Base-by-base conservation (phyloP, 768 basidiomycete genomes). In the Suillus fuscotomentosus region DNA sequence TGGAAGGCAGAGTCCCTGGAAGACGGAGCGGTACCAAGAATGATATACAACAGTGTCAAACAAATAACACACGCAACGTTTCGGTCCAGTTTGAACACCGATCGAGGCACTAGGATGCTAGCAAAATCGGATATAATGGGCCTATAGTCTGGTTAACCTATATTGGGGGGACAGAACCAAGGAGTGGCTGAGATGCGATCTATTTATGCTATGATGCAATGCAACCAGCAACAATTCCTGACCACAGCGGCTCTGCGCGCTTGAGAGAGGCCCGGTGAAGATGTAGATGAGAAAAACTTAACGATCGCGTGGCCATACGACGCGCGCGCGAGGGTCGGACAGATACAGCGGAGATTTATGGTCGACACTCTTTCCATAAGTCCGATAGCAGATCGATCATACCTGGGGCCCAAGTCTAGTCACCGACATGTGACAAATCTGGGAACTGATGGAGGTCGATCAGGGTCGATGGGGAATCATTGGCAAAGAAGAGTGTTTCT, bases 401-500 rank as follows among this genome's bases (percentile, higher is more conserved):
- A 59, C 57, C 8, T 59, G 57, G 41, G 39, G 27, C 42, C n/a
- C 6, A 59, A 59, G 57, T 59, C 57, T 59, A 42, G 57, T 59
- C 57, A 20, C 57, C 57, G 57, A 59, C 41, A 42, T 59, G 41
- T 43, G 57, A 59, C 57, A 17, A 59, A 59, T 59, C 57, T 39
- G 57, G 57, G 24, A 57, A 41, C 24, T 57, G 56, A 41, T 57
- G 56, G 22, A 39, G 41, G 57, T 59, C 57, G 57, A 59, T 59
- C 57, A 59, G 57, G 57, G 57, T 59, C 57, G 41, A 59, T 59
- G 31, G 57, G 57, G 15, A 27, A 57, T 57, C 56, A 57, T 57
- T 57, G 39, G 39, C 56, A 41, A 57, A 57, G 56, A 57, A 57
- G 38, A 41, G 57, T 27, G 11, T 27, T 41, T 59, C 57, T 59